phyloP scores from a whole-genome alignment of 2,329 filamentous ascomycete genomes.

The Cordyceps militaris region DNA sequence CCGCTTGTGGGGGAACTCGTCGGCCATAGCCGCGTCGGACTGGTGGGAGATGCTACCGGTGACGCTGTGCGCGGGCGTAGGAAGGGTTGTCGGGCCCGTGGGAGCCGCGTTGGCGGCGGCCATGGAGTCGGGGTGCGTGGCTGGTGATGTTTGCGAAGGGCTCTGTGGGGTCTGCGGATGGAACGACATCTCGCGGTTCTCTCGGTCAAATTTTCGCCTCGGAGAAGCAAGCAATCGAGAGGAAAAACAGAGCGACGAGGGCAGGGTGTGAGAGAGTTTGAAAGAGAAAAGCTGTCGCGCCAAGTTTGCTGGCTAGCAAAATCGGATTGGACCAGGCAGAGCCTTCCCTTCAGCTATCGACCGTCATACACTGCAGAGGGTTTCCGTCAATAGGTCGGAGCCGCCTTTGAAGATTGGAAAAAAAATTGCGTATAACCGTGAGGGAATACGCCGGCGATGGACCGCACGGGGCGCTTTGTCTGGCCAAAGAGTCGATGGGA shows the following conservation, averaged over 20 bases:
- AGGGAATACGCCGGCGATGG: neutral
- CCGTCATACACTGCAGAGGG: slow-evolving; percentile 13
- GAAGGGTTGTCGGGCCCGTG: slow-evolving; percentile 34
- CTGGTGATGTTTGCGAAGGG: slow-evolving; percentile 54
- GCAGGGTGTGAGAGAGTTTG: neutral
- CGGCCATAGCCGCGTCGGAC: slow-evolving; percentile 39
- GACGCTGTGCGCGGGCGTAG: slow-evolving; percentile 57
- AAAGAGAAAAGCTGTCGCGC: slow-evolving; percentile 7
- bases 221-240: neutral
- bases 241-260: neutral
- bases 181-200: slow-evolving; percentile 48
- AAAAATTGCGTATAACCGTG: neutral
- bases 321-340: slow-evolving; percentile 12
- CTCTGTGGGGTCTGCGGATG: slow-evolving; percentile 62
- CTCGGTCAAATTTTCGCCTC: neutral
- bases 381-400: slow-evolving; percentile 6
- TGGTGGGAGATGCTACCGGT: slow-evolving; percentile 46
- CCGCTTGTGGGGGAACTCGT: slow-evolving; percentile 52
- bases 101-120: slow-evolving; percentile 38
- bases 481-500: neutral
- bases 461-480: no score
- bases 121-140: slow-evolving; percentile 43
- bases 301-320: slow-evolving; percentile 13
- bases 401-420: neutral
- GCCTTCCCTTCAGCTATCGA: slow-evolving; percentile 12